These are phyloP conservation scores for Hydrangea macrophylla DNA, from an alignment of 148 eudicot genomes.

Conservation along the genomic window DNA sequence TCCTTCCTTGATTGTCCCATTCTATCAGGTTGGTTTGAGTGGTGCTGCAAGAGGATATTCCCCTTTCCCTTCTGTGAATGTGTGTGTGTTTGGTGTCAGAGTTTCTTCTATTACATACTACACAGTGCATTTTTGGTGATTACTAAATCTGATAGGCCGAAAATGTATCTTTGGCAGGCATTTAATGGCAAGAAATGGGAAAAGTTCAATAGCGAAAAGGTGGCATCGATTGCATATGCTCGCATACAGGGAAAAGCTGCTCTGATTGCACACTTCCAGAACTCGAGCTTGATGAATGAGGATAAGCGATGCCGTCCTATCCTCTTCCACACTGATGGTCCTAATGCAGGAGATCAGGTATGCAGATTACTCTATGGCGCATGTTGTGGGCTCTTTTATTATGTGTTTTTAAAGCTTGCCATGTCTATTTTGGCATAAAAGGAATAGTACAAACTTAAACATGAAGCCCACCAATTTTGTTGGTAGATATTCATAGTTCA, in stretches of 20 bases:
- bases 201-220: constrained; percentile 90
- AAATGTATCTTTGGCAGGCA: constrained; percentile 39
- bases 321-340: constrained; percentile 81
- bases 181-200: constrained; percentile 98
- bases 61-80: too few relatives aligned
- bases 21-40: constrained; percentile 55
- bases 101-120: neutral
- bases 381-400: neutral
- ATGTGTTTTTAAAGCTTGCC: neutral
- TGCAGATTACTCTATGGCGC: constrained; percentile 2
- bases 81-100: too few relatives aligned
- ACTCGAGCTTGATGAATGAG: constrained; percentile 98
- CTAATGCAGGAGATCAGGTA: constrained; percentile 92
- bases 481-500: too few relatives aligned
- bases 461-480: neutral
- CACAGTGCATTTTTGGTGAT: neutral
- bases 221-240: constrained; percentile 85
- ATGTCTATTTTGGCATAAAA: neutral
- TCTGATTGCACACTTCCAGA: constrained; percentile 86
- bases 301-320: constrained; percentile 94
- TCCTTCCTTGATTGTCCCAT: constrained; percentile 62
- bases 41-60: neutral
- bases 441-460: neutral
- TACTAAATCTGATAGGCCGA: neutral
- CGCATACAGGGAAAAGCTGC: constrained; percentile 89